phyloP scores from a whole-genome alignment of 805 yeast species.

The Saccharomycopsis fodiens region DNA sequence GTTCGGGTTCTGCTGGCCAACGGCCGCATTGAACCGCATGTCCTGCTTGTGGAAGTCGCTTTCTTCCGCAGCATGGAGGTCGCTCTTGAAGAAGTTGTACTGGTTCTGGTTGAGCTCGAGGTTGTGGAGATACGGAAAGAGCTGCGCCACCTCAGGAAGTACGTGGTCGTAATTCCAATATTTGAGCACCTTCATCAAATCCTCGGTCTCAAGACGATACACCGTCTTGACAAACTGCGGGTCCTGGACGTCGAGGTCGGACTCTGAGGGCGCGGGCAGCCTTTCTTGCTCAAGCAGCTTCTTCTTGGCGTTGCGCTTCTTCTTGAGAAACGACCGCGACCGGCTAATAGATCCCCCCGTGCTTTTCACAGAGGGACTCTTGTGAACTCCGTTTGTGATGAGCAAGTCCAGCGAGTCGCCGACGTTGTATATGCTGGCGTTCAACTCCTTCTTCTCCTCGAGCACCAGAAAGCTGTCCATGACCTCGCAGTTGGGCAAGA shows the following conservation, averaged over 20 bases:
- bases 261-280: not conserved
- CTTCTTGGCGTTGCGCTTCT: constrained; percentile 10
- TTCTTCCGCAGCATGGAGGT: constrained; percentile 1
- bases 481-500: constrained; percentile 20
- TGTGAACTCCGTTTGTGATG: constrained; percentile 14
- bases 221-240: constrained; percentile 5
- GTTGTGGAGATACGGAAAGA: constrained; percentile 21
- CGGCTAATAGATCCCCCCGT: constrained; percentile 6
- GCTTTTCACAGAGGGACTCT: not conserved
- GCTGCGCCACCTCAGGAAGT: constrained; percentile 13
- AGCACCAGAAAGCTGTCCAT: constrained; percentile 14
- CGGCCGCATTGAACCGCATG: constrained; percentile 5
- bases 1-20: not conserved
- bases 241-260: constrained; percentile 4
- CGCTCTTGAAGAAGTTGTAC: constrained; percentile 15
- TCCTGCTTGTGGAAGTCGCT: constrained; percentile 11
- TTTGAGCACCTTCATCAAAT: constrained; percentile 18
- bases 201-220: constrained; percentile 18
- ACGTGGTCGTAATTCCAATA: constrained; percentile 21
- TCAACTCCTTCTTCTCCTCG: constrained; percentile 1
- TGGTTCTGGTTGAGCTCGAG: constrained; percentile 18
- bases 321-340: constrained; percentile 15
- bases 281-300: not conserved
- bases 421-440: constrained; percentile 1
- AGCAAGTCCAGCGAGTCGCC: constrained; percentile 11